phyloP scores from a whole-genome alignment of 2,329 filamentous ascomycete genomes.

The Fusarium oxysporum region DNA sequence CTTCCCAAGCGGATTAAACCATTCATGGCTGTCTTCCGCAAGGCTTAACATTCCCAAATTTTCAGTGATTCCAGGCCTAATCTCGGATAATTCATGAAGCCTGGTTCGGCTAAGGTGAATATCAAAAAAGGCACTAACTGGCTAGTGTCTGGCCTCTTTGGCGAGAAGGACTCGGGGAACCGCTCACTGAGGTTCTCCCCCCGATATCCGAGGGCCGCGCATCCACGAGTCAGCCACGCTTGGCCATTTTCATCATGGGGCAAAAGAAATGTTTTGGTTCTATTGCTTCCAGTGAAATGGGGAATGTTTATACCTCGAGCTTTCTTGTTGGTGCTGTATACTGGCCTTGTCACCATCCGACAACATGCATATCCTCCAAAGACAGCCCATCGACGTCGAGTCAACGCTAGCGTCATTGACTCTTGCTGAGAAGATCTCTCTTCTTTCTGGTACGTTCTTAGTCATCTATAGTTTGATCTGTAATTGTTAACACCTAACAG shows the following conservation, averaged over 20 bases:
- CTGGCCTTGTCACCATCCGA: neutral
- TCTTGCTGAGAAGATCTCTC: slow-evolving; percentile 21
- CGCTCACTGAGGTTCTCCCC: neutral
- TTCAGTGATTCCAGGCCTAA: neutral
- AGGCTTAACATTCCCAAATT: rapidly evolving
- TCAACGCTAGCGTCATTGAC: slow-evolving; percentile 16
- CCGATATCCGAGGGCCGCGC: neutral
- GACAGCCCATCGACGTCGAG: slow-evolving; percentile 14
- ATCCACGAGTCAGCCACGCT: neutral
- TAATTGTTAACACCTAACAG: neutral
- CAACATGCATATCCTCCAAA: slow-evolving; percentile 18
- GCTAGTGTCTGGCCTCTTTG: no score
- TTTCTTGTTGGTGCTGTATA: neutral
- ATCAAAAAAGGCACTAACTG: rapidly evolving
- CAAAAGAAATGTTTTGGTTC: no score
- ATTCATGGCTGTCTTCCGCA: neutral
- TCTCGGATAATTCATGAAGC: neutral
- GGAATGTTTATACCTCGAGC: neutral
- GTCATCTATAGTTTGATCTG: rapidly evolving
- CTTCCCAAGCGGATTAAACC: rapidly evolving
- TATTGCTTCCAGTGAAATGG: neutral
- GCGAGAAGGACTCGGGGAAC: neutral
- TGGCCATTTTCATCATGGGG: neutral
- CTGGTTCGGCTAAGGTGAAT: neutral
- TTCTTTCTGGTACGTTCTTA: neutral